Evolutionary conservation across 805 yeast species (phyloP).

Genomic region (Blastobotrys muscicola): DNA sequence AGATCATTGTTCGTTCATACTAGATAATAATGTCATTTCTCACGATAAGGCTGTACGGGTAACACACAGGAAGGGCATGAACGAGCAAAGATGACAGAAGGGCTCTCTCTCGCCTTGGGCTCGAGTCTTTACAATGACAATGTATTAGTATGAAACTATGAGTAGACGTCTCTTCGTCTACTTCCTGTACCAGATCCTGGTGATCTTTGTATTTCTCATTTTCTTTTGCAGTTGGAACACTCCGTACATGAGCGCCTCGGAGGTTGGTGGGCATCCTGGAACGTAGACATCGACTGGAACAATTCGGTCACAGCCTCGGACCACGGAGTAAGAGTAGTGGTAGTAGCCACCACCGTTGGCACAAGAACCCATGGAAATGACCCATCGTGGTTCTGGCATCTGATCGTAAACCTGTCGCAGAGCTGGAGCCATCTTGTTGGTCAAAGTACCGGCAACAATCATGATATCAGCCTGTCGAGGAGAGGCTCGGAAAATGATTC

Average conservation of each 20-base stretch:
- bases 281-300: constrained; percentile 86
- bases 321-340: constrained; percentile 82
- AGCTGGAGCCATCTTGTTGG: constrained; percentile 91
- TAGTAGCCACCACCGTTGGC: constrained; percentile 93
- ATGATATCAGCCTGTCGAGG: constrained; percentile 89
- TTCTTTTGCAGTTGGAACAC: constrained; percentile 82
- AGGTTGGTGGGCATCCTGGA: constrained; percentile 89
- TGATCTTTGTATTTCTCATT: constrained; percentile 72
- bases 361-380: constrained; percentile 87
- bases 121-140: neutral
- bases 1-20: neutral
- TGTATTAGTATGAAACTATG: constrained; percentile 1
- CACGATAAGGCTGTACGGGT: neutral
- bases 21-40: constrained; percentile 2
- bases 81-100: too few relatives aligned
- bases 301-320: constrained; percentile 81
- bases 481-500: constrained; percentile 87
- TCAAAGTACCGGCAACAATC: constrained; percentile 87
- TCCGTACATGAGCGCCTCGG: constrained; percentile 87
- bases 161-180: constrained; percentile 21
- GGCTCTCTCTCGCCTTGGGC: too few relatives aligned
- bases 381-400: constrained; percentile 94
- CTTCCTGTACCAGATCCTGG: constrained; percentile 78
- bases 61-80: neutral
- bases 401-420: constrained; percentile 88